Conservation (phyloP, 2,329 filamentous ascomycete species). For the Aspergillus oerlinghausenensis region DNA sequence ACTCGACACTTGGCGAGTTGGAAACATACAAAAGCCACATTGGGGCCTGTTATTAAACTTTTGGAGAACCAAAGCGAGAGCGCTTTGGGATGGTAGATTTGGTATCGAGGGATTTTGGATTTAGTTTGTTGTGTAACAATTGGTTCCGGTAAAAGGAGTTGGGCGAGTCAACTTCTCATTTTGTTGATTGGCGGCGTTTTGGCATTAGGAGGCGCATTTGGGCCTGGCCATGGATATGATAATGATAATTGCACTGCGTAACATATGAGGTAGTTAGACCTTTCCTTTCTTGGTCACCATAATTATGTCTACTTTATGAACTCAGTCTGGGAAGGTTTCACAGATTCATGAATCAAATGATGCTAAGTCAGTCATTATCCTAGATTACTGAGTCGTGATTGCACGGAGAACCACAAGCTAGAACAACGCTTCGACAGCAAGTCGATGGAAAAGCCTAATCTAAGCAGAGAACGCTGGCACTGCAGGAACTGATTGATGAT, state of each 20-base stretch:
- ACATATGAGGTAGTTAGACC: background rate
- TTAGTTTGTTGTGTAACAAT: background rate
- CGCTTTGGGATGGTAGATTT: slow-evolving; percentile 34
- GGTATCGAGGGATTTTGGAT: background rate
- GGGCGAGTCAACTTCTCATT: background rate
- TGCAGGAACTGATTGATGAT: background rate
- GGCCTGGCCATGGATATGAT: background rate
- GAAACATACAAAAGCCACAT: slow-evolving; percentile 31
- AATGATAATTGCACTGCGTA: too few relatives aligned
- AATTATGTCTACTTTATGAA: background rate
- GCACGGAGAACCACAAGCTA: background rate
- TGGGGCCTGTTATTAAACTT: slow-evolving; percentile 34
- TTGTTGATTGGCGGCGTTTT: background rate
- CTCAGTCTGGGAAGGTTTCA: background rate
- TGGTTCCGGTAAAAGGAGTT: background rate
- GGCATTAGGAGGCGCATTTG: background rate
- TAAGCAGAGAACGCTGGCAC: background rate
- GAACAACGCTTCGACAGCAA: background rate
- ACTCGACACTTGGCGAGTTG: slow-evolving; percentile 35
- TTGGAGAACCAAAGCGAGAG: slow-evolving; percentile 32
- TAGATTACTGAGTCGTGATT: background rate
- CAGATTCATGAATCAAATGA: background rate
- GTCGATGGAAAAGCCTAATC: background rate
- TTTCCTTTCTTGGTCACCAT: background rate
- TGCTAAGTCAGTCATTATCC: background rate